Conservation (phyloP, 176 grass and related monocot genomes). For the Oropetium thomaeum region DNA sequence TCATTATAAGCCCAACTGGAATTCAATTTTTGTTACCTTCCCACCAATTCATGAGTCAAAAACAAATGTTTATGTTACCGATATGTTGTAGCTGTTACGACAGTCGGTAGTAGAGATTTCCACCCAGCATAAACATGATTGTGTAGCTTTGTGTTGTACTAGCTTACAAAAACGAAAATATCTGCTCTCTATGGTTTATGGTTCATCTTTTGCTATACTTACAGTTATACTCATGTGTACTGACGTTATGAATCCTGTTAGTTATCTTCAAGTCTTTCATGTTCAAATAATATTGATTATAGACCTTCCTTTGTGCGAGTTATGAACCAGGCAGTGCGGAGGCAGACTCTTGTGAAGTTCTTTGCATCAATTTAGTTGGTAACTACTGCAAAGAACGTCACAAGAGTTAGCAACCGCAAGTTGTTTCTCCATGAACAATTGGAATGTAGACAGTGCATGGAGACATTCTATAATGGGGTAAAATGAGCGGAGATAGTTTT, state of each 20-base stretch:
- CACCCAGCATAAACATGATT: conserved; percentile 19
- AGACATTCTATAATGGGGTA: too few relatives aligned
- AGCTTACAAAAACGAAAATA: conserved; percentile 15
- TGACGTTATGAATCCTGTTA: neutral
- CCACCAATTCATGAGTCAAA: conserved; percentile 7
- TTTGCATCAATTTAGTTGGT: neutral
- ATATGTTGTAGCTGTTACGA: neutral
- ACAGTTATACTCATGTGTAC: neutral
- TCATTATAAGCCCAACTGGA: neutral
- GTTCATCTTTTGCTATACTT: conserved; percentile 16
- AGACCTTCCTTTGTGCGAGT: neutral
- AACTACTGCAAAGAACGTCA: too few relatives aligned
- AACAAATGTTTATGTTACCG: neutral
- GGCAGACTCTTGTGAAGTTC: neutral
- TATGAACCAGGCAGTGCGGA: neutral
- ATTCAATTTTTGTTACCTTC: conserved; percentile 12
- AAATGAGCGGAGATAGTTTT: too few relatives aligned
- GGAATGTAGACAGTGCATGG: too few relatives aligned
- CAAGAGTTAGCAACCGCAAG: too few relatives aligned
- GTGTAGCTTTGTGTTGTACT: conserved; percentile 27
- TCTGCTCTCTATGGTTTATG: neutral
- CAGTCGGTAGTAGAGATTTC: conserved; percentile 8
- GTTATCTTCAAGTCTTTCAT: neutral
- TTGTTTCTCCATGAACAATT: too few relatives aligned
- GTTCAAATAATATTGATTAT: conserved; percentile 7